These are phyloP conservation scores for Pseudogymnoascus sp. DNA, from an alignment of 2,329 filamentous ascomycete genomes.

Conservation along the genomic window DNA sequence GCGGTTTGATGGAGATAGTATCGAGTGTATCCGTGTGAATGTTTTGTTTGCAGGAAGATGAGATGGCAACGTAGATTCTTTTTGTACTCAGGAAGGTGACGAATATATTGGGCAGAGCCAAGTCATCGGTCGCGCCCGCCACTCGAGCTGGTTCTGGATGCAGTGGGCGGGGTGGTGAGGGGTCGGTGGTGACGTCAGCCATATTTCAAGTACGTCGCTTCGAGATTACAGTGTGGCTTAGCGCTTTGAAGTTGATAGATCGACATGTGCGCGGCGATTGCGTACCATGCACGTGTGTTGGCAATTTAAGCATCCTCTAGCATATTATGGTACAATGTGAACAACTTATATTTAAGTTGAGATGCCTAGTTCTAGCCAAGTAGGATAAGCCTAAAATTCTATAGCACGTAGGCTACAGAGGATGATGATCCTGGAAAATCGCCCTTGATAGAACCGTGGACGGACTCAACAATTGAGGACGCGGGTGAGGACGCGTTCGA, in stretches of 20 bases:
- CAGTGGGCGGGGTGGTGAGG: neutral
- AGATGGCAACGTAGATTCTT: neutral
- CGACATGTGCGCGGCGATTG: conserved; percentile 4
- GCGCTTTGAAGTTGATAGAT: neutral
- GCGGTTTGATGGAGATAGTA: neutral
- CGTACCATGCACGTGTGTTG: neutral
- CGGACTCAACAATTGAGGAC: conserved; percentile 66
- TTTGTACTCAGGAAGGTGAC: conserved; percentile 1
- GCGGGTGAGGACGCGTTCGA: conserved; percentile 79
- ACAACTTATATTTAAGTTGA: conserved; percentile 6
- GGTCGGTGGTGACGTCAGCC: neutral
- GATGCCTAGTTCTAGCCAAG: conserved; percentile 7
- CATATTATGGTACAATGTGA: neutral
- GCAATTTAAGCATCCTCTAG: conserved; percentile 6
- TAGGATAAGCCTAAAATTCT: conserved; percentile 7
- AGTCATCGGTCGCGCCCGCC: neutral
- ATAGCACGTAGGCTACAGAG: conserved; percentile 23
- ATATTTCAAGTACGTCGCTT: conserved; percentile 1
- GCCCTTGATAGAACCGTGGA: conserved; percentile 36
- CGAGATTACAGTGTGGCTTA: neutral
- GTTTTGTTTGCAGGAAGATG: neutral
- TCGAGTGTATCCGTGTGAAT: neutral
- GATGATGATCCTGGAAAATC: conserved; percentile 32
- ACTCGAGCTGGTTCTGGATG: conserved; percentile 1
- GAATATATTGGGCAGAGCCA: neutral